A percentile compares a stretch with the other conserved stretches of the same genome.
Evolutionary conservation across 352 stramenopile genomes (phyloP).

Genomic region (Globisporangium alternatum): DNA sequence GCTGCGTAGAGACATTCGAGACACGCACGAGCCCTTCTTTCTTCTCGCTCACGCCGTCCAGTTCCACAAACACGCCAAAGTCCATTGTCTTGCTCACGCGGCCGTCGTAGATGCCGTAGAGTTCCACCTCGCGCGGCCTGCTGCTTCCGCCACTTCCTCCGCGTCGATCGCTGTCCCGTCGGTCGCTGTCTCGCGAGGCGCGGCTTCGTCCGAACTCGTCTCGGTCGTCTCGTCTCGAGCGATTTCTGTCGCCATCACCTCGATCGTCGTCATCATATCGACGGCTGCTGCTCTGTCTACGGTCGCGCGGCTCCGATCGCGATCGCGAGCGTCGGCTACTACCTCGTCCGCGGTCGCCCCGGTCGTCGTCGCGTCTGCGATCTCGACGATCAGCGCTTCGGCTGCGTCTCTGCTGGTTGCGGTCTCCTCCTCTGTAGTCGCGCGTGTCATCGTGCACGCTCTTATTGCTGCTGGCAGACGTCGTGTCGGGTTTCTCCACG

Average conservation of each 20-base stretch:
- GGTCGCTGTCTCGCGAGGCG: slow-evolving; percentile 12
- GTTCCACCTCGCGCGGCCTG: slow-evolving; percentile 47
- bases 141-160: slow-evolving; percentile 14
- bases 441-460: neutral
- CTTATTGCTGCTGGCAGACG: slow-evolving; percentile 1
- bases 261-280: slow-evolving; percentile 21
- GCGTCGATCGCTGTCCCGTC: neutral
- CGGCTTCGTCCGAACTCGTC: slow-evolving; percentile 22
- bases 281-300: slow-evolving; percentile 2
- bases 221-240: slow-evolving; percentile 27
- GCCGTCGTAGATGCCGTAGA: slow-evolving; percentile 95
- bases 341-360: slow-evolving; percentile 24
- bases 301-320: slow-evolving; percentile 23
- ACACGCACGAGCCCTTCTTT: slow-evolving; percentile 96
- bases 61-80: slow-evolving; percentile 96
- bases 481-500: neutral
- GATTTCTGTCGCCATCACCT: slow-evolving; percentile 23
- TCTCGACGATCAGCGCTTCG: slow-evolving; percentile 24
- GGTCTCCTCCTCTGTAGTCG: neutral
- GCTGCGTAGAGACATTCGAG: slow-evolving; percentile 87
- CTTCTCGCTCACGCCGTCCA: slow-evolving; percentile 66
- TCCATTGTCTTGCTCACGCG: slow-evolving; percentile 94
- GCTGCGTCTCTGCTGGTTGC: slow-evolving; percentile 12
- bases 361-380: slow-evolving; percentile 19
- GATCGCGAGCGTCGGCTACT: slow-evolving; percentile 37